phyloP scores from a whole-genome alignment of 106 monocot species.

The Dactylorhiza incarnata region DNA sequence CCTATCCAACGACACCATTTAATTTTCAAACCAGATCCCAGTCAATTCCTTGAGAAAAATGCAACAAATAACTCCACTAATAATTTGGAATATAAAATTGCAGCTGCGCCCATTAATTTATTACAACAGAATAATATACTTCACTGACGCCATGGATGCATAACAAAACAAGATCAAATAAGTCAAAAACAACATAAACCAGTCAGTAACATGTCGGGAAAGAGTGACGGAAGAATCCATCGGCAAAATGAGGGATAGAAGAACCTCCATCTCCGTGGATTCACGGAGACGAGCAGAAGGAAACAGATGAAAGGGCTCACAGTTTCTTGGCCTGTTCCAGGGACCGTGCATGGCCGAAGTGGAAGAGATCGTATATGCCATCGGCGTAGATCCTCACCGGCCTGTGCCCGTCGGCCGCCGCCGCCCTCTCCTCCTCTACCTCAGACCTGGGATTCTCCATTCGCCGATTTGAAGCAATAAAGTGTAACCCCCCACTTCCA shows the following conservation, averaged over 20 bases:
- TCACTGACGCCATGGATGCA: not conserved
- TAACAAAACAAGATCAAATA: not conserved
- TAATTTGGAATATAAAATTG: not conserved
- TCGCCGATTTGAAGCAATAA: not conserved
- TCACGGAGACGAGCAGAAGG: not conserved
- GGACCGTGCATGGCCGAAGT: constrained; percentile 62
- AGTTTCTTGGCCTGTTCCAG: constrained; percentile 62
- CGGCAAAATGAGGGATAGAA: not conserved
- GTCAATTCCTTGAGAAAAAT: no score
- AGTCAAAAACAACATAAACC: not conserved
- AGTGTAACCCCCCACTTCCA: not conserved
- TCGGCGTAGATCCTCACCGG: constrained; percentile 66
- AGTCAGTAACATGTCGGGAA: not conserved
- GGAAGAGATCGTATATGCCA: constrained; percentile 71
- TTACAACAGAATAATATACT: not conserved
- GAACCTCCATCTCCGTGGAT: not conserved
- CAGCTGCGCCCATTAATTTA: not conserved
- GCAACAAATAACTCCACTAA: not conserved
- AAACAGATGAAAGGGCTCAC: constrained; percentile 11
- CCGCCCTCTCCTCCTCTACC: not conserved
- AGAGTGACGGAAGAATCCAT: not conserved
- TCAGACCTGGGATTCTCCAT: not conserved
- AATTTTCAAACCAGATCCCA: no score
- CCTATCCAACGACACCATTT: no score
- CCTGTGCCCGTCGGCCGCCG: constrained; percentile 5